A percentile compares a stretch with the other conserved stretches of the same genome.
phyloP scores from a whole-genome alignment of 225 moss, liverwort and hornwort species.

The Polytrichum commune region DNA sequence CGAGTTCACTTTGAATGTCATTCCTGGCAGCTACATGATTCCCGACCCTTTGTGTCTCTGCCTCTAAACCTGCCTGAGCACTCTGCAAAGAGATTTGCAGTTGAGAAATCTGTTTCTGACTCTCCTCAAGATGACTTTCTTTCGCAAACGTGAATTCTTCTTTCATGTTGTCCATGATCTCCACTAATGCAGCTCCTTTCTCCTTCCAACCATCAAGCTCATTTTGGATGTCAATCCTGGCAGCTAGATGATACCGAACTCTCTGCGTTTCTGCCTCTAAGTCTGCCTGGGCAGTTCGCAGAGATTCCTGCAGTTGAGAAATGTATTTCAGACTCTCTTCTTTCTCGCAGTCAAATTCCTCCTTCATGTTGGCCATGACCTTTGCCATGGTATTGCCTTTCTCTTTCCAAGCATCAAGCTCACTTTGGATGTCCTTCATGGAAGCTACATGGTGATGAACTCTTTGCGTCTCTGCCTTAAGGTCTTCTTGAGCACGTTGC shows the following conservation, averaged over 20 bases:
- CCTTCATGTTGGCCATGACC: not conserved
- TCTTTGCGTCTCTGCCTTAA: conserved; percentile 39
- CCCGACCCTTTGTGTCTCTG: conserved; percentile 37
- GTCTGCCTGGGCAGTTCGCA: conserved; percentile 35
- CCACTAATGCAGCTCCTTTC: conserved; percentile 15
- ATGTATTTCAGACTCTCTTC: conserved; percentile 38
- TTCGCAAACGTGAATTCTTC: conserved; percentile 6
- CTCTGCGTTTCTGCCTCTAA: conserved; percentile 40
- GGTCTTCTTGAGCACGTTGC: conserved; percentile 30
- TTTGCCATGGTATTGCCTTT: conserved; percentile 15
- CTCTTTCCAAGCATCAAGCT: conserved; percentile 45
- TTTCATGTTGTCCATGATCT: conserved; percentile 8
- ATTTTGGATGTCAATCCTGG: conserved; percentile 32
- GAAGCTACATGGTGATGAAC: conserved; percentile 37
- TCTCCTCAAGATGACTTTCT: conserved; percentile 32
- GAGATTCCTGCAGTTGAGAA: conserved; percentile 31
- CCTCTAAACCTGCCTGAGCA: conserved; percentile 32
- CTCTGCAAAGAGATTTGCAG: conserved; percentile 42
- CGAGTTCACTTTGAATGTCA: conserved; percentile 38
- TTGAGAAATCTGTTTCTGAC: conserved; percentile 23
- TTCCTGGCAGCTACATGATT: conserved; percentile 34
- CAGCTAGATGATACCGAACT: conserved; percentile 38
- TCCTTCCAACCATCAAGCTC: conserved; percentile 46
- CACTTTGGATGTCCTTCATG: conserved; percentile 33
- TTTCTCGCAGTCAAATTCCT: conserved; percentile 12